Evolutionary conservation across 2,329 filamentous ascomycete species (phyloP).

Genomic region (Talaromyces sp.): DNA sequence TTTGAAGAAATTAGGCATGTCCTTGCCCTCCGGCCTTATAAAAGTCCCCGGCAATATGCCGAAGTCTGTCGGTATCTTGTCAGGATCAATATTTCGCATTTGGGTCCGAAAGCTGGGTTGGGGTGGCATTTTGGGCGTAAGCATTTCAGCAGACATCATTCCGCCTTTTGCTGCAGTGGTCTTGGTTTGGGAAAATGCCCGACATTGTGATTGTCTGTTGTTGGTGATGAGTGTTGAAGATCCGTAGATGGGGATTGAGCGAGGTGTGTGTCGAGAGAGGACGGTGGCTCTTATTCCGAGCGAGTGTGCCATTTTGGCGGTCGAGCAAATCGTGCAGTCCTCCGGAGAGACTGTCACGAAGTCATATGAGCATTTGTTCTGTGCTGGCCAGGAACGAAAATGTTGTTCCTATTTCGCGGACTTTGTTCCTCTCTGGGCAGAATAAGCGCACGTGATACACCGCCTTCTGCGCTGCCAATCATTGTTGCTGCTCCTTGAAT

Average conservation of each 20-base stretch:
- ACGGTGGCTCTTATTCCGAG: not conserved
- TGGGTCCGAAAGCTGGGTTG: conserved; percentile 41
- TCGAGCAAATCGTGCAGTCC: not conserved
- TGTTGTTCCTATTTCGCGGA: conserved; percentile 8
- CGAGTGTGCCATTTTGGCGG: conserved; percentile 6
- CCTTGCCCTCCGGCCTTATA: conserved; percentile 37
- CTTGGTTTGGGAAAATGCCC: conserved; percentile 33
- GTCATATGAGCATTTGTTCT: not conserved
- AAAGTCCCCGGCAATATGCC: conserved; percentile 47
- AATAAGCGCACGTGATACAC: not conserved
- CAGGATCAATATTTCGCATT: conserved; percentile 30
- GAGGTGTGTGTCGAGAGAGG: not conserved
- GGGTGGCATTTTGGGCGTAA: conserved; percentile 30
- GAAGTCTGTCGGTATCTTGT: conserved; percentile 42
- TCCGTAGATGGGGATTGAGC: not conserved
- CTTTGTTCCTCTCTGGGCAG: conserved; percentile 6
- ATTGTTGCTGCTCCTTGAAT: not conserved
- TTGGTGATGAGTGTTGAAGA: conserved; percentile 7
- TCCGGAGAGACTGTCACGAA: conserved; percentile 3
- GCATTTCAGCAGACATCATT: conserved; percentile 21
- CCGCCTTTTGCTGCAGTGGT: conserved; percentile 22
- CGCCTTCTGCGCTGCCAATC: not conserved
- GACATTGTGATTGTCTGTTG: conserved; percentile 18
- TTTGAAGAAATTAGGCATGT: conserved; percentile 41
- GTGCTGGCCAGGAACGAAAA: not conserved